Conservation (phyloP, 2,329 filamentous ascomycete genomes). For the Aspergillus felis region DNA sequence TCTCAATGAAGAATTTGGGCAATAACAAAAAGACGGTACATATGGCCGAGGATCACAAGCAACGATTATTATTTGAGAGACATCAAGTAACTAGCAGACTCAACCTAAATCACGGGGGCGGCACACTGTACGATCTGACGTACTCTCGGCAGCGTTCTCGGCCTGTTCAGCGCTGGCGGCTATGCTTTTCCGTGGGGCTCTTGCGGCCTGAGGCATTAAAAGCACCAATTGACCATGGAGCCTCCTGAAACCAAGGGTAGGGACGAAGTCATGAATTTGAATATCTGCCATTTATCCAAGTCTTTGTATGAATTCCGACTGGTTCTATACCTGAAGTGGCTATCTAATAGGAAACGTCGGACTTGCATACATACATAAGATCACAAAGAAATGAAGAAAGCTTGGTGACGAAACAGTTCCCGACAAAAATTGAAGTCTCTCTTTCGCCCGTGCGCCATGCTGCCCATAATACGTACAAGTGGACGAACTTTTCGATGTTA, state of each 20-base stretch:
- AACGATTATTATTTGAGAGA: slow-evolving; percentile 6
- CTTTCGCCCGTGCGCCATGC: slow-evolving; percentile 38
- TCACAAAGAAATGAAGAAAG: not conserved
- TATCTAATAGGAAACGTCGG: slow-evolving; percentile 2
- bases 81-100: slow-evolving; percentile 2
- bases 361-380: not conserved
- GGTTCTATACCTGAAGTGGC: not conserved
- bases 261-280: not conserved
- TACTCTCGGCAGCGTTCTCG: slow-evolving; percentile 17
- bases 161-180: slow-evolving; percentile 2
- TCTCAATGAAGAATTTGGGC: not conserved
- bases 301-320: not conserved
- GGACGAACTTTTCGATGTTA: slow-evolving; percentile 26
- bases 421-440: slow-evolving; percentile 18
- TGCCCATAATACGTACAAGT: slow-evolving; percentile 33
- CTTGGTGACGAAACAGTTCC: slow-evolving; percentile 9
- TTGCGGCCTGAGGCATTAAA: not conserved
- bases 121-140: slow-evolving; percentile 14
- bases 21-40: slow-evolving; percentile 9
- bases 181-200: not conserved
- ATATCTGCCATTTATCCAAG: not conserved
- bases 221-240: not conserved
- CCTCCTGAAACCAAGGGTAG: too few species aligned
- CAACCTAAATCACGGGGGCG: not conserved
- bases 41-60: slow-evolving; percentile 1